Evolutionary conservation across 345 rosid species (phyloP), one percentile per base, ranked within the genome.

Genomic region (Toxicodendron radicans): DNA sequence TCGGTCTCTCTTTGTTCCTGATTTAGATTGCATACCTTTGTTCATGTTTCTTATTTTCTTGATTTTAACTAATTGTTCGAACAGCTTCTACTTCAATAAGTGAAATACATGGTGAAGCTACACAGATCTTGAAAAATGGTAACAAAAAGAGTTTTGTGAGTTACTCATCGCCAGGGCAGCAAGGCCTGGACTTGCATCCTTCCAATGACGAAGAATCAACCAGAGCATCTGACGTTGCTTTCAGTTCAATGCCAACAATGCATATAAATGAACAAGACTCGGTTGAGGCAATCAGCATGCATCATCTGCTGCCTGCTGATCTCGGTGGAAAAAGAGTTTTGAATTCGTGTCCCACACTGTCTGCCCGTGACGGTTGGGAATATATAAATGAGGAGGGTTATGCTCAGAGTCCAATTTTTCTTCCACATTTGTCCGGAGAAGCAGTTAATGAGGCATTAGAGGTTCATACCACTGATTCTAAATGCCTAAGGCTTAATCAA

Each of bases 181-280:
- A 72, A 46, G 87, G 74, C 49, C 67, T 68, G 18, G 85, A 76
- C n/a, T 62, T 38, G 63, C 65, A 69, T 46, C 4, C 73, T 70
- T 61, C 72, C 0, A n/a, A 10, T 51, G 86, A 75, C 51, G 72
- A 71, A 57, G 82, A 66, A 24, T 66, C 43, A 2, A 23, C 79
- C 46, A 70, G 73, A 58, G 85, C 86, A n/a, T 85, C 85, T 1
- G 63, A 81, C 72, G 73, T 80, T 38, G 77, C 78, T 54, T 88
- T 86, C 79, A 79, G 46, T 76, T 95, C 97, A 38, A 79, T 91
- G 97, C 95, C 94, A 14, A 64, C 85, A n/a, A 76, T 89, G 92
- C 89, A 65, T 73, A 58, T 83, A 27, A 79, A 80, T 41, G 80
- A 74, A 58, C 70, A 11, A 46, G 79, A 77, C 13, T 17, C 17